Percentiles rank a stretch among this genome's conserved stretches.
Evolutionary conservation across 2,329 filamentous ascomycete genomes (phyloP).

Genomic region (Colletotrichum higginsianum): DNA sequence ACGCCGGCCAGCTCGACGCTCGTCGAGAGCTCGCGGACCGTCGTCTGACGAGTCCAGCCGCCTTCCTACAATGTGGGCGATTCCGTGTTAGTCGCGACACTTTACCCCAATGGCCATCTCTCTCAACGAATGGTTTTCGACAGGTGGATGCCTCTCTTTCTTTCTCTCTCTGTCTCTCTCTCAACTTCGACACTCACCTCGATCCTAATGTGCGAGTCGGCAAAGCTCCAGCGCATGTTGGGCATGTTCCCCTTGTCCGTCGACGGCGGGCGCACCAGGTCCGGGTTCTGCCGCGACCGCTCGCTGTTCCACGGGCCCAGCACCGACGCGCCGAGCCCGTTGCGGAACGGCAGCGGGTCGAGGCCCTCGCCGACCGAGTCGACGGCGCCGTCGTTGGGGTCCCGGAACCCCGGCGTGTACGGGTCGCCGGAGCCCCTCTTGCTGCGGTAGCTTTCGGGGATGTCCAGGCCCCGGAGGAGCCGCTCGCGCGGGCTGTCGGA

Average conservation of each 20-base stretch:
- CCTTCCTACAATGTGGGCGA: constrained; percentile 67
- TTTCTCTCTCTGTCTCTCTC: constrained; percentile 35
- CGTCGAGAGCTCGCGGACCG: constrained; percentile 73
- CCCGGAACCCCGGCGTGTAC: constrained; percentile 72
- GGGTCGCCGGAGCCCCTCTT: constrained; percentile 59
- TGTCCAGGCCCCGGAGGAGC: constrained; percentile 63
- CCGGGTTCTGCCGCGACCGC: constrained; percentile 78
- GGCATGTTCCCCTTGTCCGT: constrained; percentile 80
- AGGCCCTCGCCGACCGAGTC: constrained; percentile 72
- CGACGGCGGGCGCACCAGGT: constrained; percentile 79
- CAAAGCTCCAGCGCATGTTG: constrained; percentile 82
- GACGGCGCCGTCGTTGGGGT: constrained; percentile 74
- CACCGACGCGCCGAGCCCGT: constrained; percentile 75
- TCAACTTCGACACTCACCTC: constrained; percentile 59
- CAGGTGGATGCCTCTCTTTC: no score
- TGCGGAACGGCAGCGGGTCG: constrained; percentile 76
- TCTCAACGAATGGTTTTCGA: background rate
- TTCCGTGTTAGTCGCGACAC: background rate
- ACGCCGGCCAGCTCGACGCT: constrained; percentile 82
- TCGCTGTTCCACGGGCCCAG: constrained; percentile 79
- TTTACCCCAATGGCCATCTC: no score
- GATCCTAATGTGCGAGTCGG: constrained; percentile 74
- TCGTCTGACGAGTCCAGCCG: constrained; percentile 84
- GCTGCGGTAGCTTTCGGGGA: constrained; percentile 60
- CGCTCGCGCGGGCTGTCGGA: constrained; percentile 70